Conservation (phyloP, 2,329 filamentous ascomycete genomes). For the Cryphonectria radicalis region DNA sequence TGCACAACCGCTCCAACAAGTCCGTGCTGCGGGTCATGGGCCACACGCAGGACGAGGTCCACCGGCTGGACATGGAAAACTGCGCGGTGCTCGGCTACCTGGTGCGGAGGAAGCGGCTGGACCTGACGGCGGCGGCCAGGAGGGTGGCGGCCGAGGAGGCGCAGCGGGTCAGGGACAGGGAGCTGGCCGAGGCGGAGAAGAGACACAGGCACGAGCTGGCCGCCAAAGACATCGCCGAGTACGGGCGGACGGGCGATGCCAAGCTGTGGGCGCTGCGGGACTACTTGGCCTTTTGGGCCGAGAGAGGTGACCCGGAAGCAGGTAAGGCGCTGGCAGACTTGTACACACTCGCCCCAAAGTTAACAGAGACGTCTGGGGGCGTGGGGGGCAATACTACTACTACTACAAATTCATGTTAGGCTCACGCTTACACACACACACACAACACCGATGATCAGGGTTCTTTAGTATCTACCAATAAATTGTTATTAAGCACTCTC, state of each 20-base stretch:
- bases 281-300: slow-evolving; percentile 3
- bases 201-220: slow-evolving; percentile 4
- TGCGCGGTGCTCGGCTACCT: slow-evolving; percentile 23
- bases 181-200: slow-evolving; percentile 15
- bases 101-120: slow-evolving; percentile 11
- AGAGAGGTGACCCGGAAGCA: slow-evolving; percentile 5
- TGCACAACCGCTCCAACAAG: slow-evolving; percentile 28
- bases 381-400: neutral
- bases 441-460: neutral
- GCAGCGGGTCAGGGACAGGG: neutral
- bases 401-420: neutral
- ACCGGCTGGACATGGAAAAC: slow-evolving; percentile 16
- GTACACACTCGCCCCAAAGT: slow-evolving; percentile 5
- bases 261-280: slow-evolving; percentile 13
- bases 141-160: neutral
- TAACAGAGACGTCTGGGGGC: neutral
- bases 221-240: neutral
- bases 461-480: neutral
- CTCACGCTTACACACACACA: neutral
- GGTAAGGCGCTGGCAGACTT: slow-evolving; percentile 15
- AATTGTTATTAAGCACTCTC: neutral
- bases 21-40: slow-evolving; percentile 26
- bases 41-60: slow-evolving; percentile 11
- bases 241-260: slow-evolving; percentile 1
- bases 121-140: neutral